Base-by-base conservation (phyloP, 208 protist species). In the Histomonas meleagridis region DNA sequence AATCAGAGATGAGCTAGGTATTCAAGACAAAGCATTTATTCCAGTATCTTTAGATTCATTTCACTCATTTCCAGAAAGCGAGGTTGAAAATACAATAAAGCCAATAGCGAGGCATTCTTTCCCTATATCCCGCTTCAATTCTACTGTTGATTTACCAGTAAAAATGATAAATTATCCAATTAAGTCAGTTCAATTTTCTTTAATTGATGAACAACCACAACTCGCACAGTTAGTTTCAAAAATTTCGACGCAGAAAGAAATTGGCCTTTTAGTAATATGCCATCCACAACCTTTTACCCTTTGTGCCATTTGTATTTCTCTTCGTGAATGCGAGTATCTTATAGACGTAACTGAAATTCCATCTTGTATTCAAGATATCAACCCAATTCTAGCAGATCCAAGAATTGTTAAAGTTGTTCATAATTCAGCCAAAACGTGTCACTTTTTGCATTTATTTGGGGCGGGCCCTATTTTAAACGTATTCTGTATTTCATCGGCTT, bases 121-220 rank as follows among this genome's bases (percentile, higher is more conserved):
- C 76, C 26, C 40, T 23, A 26, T 23, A 26, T 55, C 76, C 76
- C 9, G 40, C 23, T 38, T 2, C 14, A 57, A 55, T 38, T 55
- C 46, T 18, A 55, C 23, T 18, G 76, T 86, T 86, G n/a, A 86
- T 32, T 38, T 86, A 55, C 38, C n/a, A n/a, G n/a, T n/a, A n/a
- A n/a, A n/a, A n/a, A n/a, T n/a, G n/a, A n/a, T 86, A 55, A 86
- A 86, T 51, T 86, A 86, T 55, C 76, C 76, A 18, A 43, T 51
- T 51, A 86, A 57, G 2, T 86, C 76, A 53, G 76, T 86, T 35
- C 76, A 86, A 38, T 86, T 86, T 55, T 86, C 76, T 38, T 40
- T 86, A 46, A 55, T 86, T 55, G 76, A 86, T 55, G 46, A 43
- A 86, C 40, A 55, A 86, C 16, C 23, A 38, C 76, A 86, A 55